These are phyloP conservation scores for Puccinia polysora DNA, from an alignment of 1,284 basidiomycete species.

Conservation along the genomic window DNA sequence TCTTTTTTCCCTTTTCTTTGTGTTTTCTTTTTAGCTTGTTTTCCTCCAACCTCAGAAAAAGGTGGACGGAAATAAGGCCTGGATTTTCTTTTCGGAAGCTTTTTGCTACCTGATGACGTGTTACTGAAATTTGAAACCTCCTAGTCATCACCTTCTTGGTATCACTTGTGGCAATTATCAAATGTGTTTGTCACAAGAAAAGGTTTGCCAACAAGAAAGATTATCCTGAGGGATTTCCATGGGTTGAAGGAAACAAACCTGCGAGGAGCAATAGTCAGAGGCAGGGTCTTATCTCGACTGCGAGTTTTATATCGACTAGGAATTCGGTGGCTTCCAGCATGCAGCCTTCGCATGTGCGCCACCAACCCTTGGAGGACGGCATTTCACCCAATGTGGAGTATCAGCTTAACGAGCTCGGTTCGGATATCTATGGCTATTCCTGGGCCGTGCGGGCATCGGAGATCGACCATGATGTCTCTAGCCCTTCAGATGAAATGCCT, in stretches of 20 bases:
- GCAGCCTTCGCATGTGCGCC: background rate
- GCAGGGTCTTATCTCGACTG: background rate
- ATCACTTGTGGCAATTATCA: conserved; percentile 6
- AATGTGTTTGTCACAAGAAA: conserved; percentile 32
- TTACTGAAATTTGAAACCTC: no score
- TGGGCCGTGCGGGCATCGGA: background rate
- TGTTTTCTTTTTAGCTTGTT: no score
- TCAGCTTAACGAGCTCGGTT: conserved; percentile 15
- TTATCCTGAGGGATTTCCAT: conserved; percentile 39
- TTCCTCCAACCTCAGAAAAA: no score
- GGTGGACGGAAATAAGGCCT: no score
- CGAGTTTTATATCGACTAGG: background rate
- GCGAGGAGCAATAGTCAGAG: background rate
- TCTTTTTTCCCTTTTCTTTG: no score
- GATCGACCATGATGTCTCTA: background rate
- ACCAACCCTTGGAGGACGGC: background rate
- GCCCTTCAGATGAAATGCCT: conserved; percentile 1
- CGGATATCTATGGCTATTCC: background rate
- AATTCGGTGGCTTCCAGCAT: conserved; percentile 5
- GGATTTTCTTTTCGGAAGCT: no score
- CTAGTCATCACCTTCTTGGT: conserved; percentile 8
- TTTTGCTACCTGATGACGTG: no score
- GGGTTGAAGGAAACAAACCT: background rate
- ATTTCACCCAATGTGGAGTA: background rate
- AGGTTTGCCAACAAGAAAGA: conserved; percentile 39